Percentiles rank a stretch among this genome's conserved stretches.
Evolutionary conservation across 371 early-diverging fungal species (phyloP).

Genomic region (Gilbertella persicaria): DNA sequence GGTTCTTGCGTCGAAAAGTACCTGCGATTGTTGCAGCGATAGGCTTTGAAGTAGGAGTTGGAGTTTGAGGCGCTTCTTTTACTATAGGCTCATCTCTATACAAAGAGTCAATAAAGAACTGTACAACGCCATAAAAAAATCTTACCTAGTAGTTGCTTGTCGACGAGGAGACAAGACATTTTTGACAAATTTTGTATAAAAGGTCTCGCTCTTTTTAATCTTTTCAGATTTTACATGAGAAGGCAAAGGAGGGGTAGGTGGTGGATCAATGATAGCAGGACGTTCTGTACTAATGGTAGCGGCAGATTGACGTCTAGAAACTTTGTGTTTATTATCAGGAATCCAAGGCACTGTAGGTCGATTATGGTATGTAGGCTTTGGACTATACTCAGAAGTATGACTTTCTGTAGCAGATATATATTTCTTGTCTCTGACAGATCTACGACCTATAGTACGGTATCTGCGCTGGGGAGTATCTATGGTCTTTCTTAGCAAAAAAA

Average conservation of each 20-base stretch:
- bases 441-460: constrained; percentile 32
- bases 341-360: constrained; percentile 31
- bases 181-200: constrained; percentile 42
- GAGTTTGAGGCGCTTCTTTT: constrained; percentile 4
- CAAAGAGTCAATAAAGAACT: background rate
- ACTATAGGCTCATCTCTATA: constrained; percentile 5
- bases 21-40: constrained; percentile 26
- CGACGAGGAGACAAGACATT: constrained; percentile 29
- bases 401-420: constrained; percentile 19
- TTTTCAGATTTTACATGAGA: background rate
- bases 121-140: constrained; percentile 1
- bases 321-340: constrained; percentile 6
- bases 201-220: constrained; percentile 47
- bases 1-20: constrained; percentile 44
- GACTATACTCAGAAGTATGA: constrained; percentile 1
- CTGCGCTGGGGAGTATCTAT: constrained; percentile 28
- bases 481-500: background rate
- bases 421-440: constrained; percentile 35
- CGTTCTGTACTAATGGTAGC: constrained; percentile 21
- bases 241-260: constrained; percentile 21
- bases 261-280: constrained; percentile 14
- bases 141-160: constrained; percentile 7
- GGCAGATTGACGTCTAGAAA: constrained; percentile 21
- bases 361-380: background rate
- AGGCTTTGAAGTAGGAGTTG: constrained; percentile 10